Percentiles rank a stretch among this genome's conserved stretches.
Evolutionary conservation across 2,329 filamentous ascomycete species (phyloP).

Genomic region (Colletotrichum cereale): DNA sequence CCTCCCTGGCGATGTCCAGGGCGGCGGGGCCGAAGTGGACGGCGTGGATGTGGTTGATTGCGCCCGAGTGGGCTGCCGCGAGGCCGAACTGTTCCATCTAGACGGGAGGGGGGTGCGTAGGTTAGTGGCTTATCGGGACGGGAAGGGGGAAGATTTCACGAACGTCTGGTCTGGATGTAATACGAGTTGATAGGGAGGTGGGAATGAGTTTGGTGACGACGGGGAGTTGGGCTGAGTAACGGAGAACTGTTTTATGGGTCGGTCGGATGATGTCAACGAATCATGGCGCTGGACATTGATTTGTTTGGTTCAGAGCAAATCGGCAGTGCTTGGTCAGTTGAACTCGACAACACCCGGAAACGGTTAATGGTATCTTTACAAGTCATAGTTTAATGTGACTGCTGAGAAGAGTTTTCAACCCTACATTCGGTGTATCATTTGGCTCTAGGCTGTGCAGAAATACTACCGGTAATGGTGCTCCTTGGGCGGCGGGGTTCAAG

Average conservation of each 20-base stretch:
- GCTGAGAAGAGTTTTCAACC: neutral
- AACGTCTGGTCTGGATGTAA: neutral
- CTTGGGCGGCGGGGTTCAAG: neutral
- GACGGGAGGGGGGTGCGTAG: too few relatives aligned
- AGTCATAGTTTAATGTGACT: neutral
- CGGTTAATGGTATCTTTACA: too few relatives aligned
- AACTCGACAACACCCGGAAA: neutral
- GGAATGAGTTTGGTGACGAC: neutral
- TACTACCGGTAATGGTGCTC: neutral
- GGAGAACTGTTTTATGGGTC: slow-evolving; percentile 19
- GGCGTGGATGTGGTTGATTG: slow-evolving; percentile 35
- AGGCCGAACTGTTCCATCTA: slow-evolving; percentile 37
- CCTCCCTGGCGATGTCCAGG: slow-evolving; percentile 21
- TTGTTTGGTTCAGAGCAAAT: neutral
- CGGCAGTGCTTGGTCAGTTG: too few relatives aligned
- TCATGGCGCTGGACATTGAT: neutral
- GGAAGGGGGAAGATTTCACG: neutral
- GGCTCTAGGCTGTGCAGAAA: too few relatives aligned
- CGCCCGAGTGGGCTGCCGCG: slow-evolving; percentile 30
- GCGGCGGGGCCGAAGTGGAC: slow-evolving; percentile 30
- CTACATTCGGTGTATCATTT: neutral
- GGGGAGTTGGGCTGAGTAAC: slow-evolving; percentile 1
- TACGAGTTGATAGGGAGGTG: neutral
- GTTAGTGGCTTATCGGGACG: neutral
- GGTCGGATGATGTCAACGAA: slow-evolving; percentile 34